phyloP scores from a whole-genome alignment of 78 protist genomes.

The Guillardia theta region DNA sequence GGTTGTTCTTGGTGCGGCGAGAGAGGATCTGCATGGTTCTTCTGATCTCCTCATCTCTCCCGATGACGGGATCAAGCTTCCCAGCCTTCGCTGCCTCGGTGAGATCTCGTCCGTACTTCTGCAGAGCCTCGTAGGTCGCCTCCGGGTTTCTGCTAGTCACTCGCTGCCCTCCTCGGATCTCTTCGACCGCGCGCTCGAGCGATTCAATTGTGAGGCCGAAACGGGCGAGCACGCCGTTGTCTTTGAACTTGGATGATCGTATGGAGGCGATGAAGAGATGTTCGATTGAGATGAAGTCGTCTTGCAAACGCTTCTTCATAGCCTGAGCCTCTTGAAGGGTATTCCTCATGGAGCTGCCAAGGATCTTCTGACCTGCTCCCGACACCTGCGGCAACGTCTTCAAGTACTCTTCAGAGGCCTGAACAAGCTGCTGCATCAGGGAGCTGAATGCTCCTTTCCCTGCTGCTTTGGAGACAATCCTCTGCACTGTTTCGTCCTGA shows the following conservation, averaged over 20 bases:
- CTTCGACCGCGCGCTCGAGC: background rate
- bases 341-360: background rate
- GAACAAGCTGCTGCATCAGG: background rate
- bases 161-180: conserved; percentile 27
- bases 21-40: conserved; percentile 80
- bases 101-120: conserved; percentile 40
- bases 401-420: background rate
- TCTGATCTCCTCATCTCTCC: conserved; percentile 96
- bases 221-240: background rate
- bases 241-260: background rate
- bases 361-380: background rate
- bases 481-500: background rate
- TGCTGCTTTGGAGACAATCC: background rate
- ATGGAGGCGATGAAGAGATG: conserved; percentile 18
- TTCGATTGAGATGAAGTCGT: conserved; percentile 16
- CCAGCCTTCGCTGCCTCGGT: conserved; percentile 68
- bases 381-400: background rate
- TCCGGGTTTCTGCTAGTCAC: background rate
- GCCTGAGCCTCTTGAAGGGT: background rate
- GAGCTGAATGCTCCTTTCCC: background rate
- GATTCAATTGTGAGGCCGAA: background rate
- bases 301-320: background rate
- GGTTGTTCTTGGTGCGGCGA: conserved; percentile 95
- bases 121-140: conserved; percentile 28
- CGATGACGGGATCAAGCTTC: conserved; percentile 97